Evolutionary conservation across 306 rosid species (phyloP), one percentile per base, ranked within the genome.

Genomic region (Medicago truncatula): DNA sequence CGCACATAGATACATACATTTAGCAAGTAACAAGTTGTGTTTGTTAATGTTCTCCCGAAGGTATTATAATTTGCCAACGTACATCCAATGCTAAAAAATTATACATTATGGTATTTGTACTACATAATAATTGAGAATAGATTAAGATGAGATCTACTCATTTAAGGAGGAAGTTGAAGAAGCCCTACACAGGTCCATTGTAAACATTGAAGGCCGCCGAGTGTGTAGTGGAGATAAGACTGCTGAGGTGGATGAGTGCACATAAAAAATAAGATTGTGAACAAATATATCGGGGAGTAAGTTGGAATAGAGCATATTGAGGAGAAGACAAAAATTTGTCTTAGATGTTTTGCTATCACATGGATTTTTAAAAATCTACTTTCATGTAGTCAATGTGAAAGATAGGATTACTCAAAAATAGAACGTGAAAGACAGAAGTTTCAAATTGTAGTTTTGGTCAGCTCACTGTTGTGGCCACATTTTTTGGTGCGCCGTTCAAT

Each of bases 401-500:
- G 31, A 28, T 28, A 28, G 31, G 31, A 28, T 28, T 28, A 28
- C 31, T 28, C 31, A 28, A 28, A 28, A 28, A 28, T 28, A 28
- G 3, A 28, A 28, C 31, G 31, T 28, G 31, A 28, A 28, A 28
- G 31, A 28, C 3, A 28, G 31, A 28, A 28, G 31, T 28, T 28
- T 28, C 50, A 16, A 64, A 17, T 39, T 65, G 70, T 64, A 64
- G 70, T 64, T 65, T 18, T 65, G n/a, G 70, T 40, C 9, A 40
- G 9, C 16, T 40, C 17, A 65, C 18, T 28, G 41, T 3, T 60
- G 43, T 65, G 9, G 71, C 10, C 52, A 3, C 10, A 18, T 65
- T 40, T 18, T 20, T 2, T 16, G 31, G 31, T 18, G 10, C 17
- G 47, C n/a, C 23, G 7, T 11, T 49, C 50, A 64, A 39, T 5